phyloP scores from a whole-genome alignment of 805 yeast genomes.

The Wickerhamia fluorescens region DNA sequence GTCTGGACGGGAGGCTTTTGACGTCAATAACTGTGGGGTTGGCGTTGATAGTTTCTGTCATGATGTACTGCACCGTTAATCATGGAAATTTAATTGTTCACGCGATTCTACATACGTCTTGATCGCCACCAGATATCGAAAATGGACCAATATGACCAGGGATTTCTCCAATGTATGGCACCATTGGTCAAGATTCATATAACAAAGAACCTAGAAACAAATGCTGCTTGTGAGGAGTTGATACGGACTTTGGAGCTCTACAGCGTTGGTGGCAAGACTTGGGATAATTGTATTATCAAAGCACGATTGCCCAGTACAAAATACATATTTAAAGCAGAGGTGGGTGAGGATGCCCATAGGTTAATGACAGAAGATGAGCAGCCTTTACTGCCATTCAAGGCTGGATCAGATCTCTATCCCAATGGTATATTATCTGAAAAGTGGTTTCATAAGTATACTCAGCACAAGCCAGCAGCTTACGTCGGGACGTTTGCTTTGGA shows the following conservation, averaged over 20 bases:
- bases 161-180: constrained; percentile 26
- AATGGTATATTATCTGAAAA: constrained; percentile 20
- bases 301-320: constrained; percentile 28
- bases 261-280: constrained; percentile 7
- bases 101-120: too few relatives aligned
- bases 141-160: constrained; percentile 28
- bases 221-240: constrained; percentile 7
- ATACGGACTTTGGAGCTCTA: neutral
- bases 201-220: too few relatives aligned
- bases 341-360: neutral
- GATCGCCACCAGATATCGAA: neutral
- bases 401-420: constrained; percentile 21
- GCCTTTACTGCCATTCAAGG: constrained; percentile 36
- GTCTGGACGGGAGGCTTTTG: too few relatives aligned
- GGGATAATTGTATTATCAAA: constrained; percentile 35
- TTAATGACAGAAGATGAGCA: constrained; percentile 4
- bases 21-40: constrained; percentile 83
- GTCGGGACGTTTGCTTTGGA: constrained; percentile 14
- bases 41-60: constrained; percentile 85
- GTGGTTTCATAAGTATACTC: constrained; percentile 32
- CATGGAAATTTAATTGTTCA: constrained; percentile 1
- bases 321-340: constrained; percentile 16
- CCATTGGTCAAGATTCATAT: too few relatives aligned
- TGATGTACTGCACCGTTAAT: constrained; percentile 14
- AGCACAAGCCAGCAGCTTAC: constrained; percentile 25